Evolutionary conservation across 306 rosid species (phyloP).

Genomic region (Medicago ruthenica): DNA sequence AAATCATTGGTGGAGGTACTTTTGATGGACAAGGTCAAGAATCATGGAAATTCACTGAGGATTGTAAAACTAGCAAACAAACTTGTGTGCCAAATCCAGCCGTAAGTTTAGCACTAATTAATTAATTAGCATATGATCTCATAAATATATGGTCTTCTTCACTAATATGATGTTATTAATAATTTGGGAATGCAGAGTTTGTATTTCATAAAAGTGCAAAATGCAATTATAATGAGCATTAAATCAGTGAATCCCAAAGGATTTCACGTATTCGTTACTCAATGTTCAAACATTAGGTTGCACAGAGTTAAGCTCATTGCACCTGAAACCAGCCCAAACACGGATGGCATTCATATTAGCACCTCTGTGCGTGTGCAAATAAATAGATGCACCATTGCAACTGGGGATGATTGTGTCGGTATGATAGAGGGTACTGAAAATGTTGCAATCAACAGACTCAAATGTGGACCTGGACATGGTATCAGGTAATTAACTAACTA

Average conservation of each 20-base stretch:
- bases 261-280: constrained; percentile 48
- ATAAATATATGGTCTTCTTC: not conserved
- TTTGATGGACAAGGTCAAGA: constrained; percentile 72
- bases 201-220: not conserved
- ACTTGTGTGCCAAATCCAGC: constrained; percentile 58
- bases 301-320: constrained; percentile 38
- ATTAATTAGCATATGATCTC: not conserved
- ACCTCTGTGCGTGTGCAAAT: constrained; percentile 40
- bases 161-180: not conserved
- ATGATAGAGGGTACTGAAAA: constrained; percentile 41
- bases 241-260: constrained; percentile 49
- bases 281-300: constrained; percentile 43
- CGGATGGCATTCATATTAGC: constrained; percentile 57
- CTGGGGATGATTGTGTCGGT: constrained; percentile 57
- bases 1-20: constrained; percentile 66
- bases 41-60: constrained; percentile 53
- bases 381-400: constrained; percentile 32
- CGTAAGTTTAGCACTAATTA: constrained; percentile 49
- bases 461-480: constrained; percentile 59
- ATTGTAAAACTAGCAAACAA: constrained; percentile 34
- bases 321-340: constrained; percentile 53
- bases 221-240: constrained; percentile 35
- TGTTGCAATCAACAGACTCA: constrained; percentile 40
- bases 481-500: constrained; percentile 42
- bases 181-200: constrained; percentile 43